A percentile compares a stretch with the other conserved stretches of the same genome.
Evolutionary conservation across 2,329 filamentous ascomycete species (phyloP).

Genomic region (Aspergillus aculeatus): DNA sequence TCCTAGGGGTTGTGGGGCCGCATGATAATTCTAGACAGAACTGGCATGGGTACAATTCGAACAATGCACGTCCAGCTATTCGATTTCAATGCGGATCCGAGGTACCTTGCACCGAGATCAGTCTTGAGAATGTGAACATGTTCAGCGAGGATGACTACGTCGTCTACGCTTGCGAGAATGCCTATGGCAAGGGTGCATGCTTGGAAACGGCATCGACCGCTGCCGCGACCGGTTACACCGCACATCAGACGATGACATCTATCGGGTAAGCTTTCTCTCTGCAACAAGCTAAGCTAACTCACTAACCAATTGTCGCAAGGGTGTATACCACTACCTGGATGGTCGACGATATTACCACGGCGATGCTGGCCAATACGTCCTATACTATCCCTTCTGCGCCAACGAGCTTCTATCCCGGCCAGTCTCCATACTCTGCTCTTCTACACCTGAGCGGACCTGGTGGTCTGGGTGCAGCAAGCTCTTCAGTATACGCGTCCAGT

Average conservation of each 20-base stretch:
- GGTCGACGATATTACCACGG: background rate
- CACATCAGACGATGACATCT: background rate
- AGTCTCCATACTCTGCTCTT: background rate
- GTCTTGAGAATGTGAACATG: background rate
- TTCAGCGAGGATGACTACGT: background rate
- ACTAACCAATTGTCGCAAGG: background rate
- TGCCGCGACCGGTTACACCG: background rate
- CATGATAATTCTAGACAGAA: background rate
- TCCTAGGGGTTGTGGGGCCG: no score
- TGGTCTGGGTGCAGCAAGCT: background rate
- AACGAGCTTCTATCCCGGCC: conserved; percentile 1
- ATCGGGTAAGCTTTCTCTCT: background rate
- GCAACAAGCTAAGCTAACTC: background rate
- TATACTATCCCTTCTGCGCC: background rate
- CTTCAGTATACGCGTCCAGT: no score
- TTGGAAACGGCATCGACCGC: background rate
- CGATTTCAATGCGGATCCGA: background rate
- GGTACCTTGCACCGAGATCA: background rate
- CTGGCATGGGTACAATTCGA: background rate
- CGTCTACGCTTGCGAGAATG: background rate
- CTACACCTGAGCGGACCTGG: background rate
- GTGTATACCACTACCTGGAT: background rate
- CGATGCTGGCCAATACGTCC: background rate
- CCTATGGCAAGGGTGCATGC: background rate
- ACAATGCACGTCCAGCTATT: background rate